These are phyloP conservation scores for Globisporangium canariense DNA, from an alignment of 352 stramenopile genomes.

Conservation along the genomic window DNA sequence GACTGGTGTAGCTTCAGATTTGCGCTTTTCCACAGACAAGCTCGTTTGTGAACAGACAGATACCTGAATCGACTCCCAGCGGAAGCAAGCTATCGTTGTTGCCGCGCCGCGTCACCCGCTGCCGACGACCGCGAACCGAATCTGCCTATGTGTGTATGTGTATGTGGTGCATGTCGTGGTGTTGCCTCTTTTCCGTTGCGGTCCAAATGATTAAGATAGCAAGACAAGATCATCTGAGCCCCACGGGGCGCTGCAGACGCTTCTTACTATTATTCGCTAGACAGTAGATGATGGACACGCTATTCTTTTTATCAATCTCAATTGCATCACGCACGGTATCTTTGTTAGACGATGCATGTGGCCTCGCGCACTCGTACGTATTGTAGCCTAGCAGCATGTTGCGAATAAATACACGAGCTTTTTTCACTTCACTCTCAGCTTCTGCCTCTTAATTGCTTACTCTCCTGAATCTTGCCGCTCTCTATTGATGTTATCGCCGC, in stretches of 20 bases:
- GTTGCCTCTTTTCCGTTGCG: background rate
- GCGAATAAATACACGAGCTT: too few species aligned
- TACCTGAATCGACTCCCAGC: conserved; percentile 3
- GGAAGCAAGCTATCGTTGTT: background rate
- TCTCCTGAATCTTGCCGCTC: too few species aligned
- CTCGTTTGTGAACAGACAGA: background rate
- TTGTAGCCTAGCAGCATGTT: too few species aligned
- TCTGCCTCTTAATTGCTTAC: too few species aligned
- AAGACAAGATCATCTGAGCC: conserved; percentile 30
- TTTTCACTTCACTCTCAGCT: too few species aligned
- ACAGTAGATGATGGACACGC: conserved; percentile 83
- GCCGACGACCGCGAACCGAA: background rate
- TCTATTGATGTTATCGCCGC: too few species aligned
- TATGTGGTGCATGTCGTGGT: background rate
- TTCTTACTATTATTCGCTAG: conserved; percentile 81
- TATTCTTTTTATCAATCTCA: background rate
- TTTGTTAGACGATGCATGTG: background rate
- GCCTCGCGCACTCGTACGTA: too few species aligned
- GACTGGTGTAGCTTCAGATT: background rate
- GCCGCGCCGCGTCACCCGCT: conserved; percentile 17
- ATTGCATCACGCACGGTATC: background rate
- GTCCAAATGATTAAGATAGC: conserved; percentile 75
- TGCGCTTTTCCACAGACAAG: background rate
- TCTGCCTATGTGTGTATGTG: conserved; percentile 1
- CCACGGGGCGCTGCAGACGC: conserved; percentile 47